A percentile compares a stretch with the other conserved stretches of the same genome.
Evolutionary conservation across 2,329 filamentous ascomycete species (phyloP).

Genomic region (Taxawa tesnikishii): DNA sequence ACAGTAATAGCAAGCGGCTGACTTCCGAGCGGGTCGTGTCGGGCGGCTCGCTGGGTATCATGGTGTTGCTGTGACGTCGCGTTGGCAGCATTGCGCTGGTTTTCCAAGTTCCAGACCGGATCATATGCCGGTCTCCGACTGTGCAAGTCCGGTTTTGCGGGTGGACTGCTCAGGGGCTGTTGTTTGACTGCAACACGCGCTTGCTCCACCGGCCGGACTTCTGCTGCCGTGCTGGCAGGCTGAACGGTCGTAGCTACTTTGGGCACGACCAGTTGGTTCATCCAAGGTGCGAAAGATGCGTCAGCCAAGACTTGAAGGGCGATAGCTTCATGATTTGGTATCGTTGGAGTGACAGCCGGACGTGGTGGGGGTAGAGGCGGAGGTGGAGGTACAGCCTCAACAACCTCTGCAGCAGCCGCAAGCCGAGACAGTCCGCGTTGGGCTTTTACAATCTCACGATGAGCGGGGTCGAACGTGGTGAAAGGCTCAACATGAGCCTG

Average conservation of each 20-base stretch:
- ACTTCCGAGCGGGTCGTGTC: background rate
- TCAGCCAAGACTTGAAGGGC: slow-evolving; percentile 26
- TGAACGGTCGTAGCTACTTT: background rate
- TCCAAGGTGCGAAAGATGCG: too few species aligned
- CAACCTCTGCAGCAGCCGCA: slow-evolving; percentile 20
- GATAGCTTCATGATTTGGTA: slow-evolving; percentile 29
- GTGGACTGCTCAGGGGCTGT: background rate
- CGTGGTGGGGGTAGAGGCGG: slow-evolving; percentile 9
- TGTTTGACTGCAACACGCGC: background rate
- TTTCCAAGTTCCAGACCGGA: background rate
- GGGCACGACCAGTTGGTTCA: slow-evolving; percentile 10
- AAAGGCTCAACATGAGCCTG: slow-evolving; percentile 17
- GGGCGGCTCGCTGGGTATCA: too few species aligned
- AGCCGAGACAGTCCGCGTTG: slow-evolving; percentile 21
- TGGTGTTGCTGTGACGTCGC: background rate
- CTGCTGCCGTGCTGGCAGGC: background rate
- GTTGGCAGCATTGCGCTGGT: background rate
- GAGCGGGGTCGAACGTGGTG: slow-evolving; percentile 26
- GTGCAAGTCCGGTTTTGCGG: background rate
- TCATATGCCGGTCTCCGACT: background rate
- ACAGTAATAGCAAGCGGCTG: background rate
- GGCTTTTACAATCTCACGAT: slow-evolving; percentile 27
- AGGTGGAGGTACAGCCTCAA: slow-evolving; percentile 9
- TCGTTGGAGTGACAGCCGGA: slow-evolving; percentile 11
- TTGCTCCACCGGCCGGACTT: background rate